phyloP scores from a whole-genome alignment of 2,329 filamentous ascomycete species.

The Fusarium poae region DNA sequence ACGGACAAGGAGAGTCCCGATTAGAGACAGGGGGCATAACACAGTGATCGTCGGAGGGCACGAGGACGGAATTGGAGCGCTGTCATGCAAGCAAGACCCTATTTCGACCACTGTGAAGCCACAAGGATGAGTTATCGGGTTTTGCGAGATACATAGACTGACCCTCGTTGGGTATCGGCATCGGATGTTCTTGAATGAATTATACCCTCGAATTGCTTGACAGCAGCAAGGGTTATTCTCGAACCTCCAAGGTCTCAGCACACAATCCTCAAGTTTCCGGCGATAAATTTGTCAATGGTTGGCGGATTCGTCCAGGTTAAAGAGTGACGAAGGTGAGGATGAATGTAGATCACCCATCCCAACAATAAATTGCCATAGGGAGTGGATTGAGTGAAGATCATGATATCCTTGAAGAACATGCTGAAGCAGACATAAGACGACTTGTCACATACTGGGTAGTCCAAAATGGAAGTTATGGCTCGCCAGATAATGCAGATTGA shows the following conservation, averaged over 20 bases:
- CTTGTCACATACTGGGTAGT: constrained; percentile 23
- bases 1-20: constrained; percentile 25
- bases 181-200: background rate
- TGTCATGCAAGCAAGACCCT: constrained; percentile 36
- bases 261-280: constrained; percentile 4
- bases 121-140: background rate
- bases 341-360: constrained; percentile 22
- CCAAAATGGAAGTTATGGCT: constrained; percentile 1
- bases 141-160: background rate
- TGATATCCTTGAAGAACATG: constrained; percentile 18
- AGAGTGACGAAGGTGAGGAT: constrained; percentile 14
- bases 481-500: background rate
- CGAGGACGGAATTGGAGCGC: constrained; percentile 36
- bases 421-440: constrained; percentile 35
- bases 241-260: constrained; percentile 2
- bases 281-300: background rate
- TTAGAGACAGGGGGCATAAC: constrained; percentile 38
- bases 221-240: constrained; percentile 4
- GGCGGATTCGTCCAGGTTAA: background rate
- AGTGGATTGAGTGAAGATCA: constrained; percentile 37
- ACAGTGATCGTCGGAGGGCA: constrained; percentile 32
- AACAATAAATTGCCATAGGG: constrained; percentile 12
- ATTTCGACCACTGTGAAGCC: constrained; percentile 8
- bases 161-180: background rate
- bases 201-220: background rate